phyloP scores from a whole-genome alignment of 768 basidiomycete species.

The Gymnopilus dilepis region DNA sequence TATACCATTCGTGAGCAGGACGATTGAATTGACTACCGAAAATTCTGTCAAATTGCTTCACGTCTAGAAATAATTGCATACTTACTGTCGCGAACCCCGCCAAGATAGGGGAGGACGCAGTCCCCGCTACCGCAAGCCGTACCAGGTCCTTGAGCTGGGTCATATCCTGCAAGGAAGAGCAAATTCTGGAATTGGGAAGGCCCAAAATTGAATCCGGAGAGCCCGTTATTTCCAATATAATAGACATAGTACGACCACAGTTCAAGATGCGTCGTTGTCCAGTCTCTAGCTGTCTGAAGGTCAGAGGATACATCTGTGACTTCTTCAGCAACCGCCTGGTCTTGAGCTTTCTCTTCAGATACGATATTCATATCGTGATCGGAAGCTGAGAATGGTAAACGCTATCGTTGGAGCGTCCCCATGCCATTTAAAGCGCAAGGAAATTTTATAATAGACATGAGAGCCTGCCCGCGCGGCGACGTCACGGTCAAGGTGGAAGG shows the following conservation, averaged over 20 bases:
- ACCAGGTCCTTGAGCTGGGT: conserved; percentile 63
- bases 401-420: not conserved
- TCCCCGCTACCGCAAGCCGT: conserved; percentile 54
- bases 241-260: conserved; percentile 68
- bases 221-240: conserved; percentile 70
- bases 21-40: conserved; percentile 71
- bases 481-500: conserved; percentile 26
- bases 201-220: conserved; percentile 74
- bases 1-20: conserved; percentile 79
- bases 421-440: conserved; percentile 3
- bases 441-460: conserved; percentile 13
- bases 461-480: conserved; percentile 18
- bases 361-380: not conserved
- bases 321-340: not conserved
- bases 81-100: conserved; percentile 63
- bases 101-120: conserved; percentile 73
- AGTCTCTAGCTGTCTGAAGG: conserved; percentile 11
- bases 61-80: conserved; percentile 11
- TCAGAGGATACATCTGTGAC: not conserved
- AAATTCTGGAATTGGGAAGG: conserved; percentile 80
- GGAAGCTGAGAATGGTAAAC: not conserved
- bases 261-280: conserved; percentile 52
- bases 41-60: not conserved
- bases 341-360: not conserved
- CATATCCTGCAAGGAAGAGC: conserved; percentile 74